These are phyloP conservation scores for Quercus ilex DNA, from an alignment of 306 rosid genomes.

Conservation along the genomic window DNA sequence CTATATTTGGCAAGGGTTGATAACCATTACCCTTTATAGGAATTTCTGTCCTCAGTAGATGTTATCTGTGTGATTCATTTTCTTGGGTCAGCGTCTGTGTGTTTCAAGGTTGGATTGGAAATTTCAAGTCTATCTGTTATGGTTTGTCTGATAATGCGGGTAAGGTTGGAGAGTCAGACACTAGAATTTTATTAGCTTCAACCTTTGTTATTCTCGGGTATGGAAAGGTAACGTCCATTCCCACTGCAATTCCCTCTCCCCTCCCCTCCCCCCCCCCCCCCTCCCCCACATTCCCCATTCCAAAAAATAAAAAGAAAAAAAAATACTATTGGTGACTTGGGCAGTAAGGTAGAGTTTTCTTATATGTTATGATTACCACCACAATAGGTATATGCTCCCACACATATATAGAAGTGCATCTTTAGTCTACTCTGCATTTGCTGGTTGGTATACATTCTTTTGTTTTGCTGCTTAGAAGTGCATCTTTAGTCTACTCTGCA, in stretches of 20 bases:
- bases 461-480: background rate
- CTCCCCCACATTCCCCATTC: too few species aligned
- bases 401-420: background rate
- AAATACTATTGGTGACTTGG: background rate
- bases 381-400: background rate
- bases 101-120: background rate
- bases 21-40: background rate
- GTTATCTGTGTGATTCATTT: background rate
- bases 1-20: background rate
- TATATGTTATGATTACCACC: background rate
- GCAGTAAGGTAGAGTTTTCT: background rate
- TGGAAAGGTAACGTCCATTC: background rate
- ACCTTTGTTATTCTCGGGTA: background rate
- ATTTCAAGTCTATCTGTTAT: background rate
- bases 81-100: background rate
- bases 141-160: background rate
- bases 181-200: background rate
- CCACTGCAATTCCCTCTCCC: too few species aligned
- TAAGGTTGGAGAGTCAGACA: background rate
- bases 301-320: too few species aligned
- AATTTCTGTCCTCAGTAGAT: background rate
- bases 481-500: background rate
- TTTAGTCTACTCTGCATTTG: background rate
- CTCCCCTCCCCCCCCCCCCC: too few species aligned
- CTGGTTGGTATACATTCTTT: background rate